Percentiles rank a stretch among this genome's conserved stretches.
Conservation (phyloP, 257 asterid species). For the Ilex aquifolium region DNA sequence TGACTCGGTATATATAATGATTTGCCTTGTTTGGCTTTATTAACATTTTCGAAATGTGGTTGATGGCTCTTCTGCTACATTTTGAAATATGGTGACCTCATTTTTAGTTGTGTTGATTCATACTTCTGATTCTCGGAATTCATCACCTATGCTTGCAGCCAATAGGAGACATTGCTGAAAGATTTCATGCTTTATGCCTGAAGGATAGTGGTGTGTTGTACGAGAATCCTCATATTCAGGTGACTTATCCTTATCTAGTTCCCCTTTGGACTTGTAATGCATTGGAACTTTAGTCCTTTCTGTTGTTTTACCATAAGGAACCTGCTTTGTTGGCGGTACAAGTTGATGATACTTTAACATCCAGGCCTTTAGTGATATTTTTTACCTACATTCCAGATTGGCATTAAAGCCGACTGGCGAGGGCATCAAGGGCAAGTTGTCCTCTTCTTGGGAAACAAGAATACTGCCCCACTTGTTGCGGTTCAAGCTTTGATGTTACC, state of each 20-base stretch:
- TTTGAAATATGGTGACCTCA: background rate
- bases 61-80: too few species aligned
- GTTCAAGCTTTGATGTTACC: conserved; percentile 73
- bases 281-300: background rate
- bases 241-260: conserved; percentile 16
- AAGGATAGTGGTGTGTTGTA: conserved; percentile 94
- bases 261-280: background rate
- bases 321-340: background rate
- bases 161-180: conserved; percentile 75
- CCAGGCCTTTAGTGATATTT: background rate
- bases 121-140: conserved; percentile 16
- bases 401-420: conserved; percentile 93
- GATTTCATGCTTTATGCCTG: conserved; percentile 70
- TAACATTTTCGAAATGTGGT: too few species aligned
- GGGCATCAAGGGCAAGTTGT: conserved; percentile 79
- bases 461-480: conserved; percentile 64
- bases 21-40: too few species aligned
- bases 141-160: conserved; percentile 52
- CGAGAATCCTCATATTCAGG: conserved; percentile 94
- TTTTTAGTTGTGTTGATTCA: background rate
- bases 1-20: too few species aligned
- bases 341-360: background rate
- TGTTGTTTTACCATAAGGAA: conserved; percentile 6
- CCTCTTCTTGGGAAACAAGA: conserved; percentile 93
- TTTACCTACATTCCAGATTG: conserved; percentile 45